phyloP scores from a whole-genome alignment of 2,329 filamentous ascomycete species.

The Fusarium sp. region DNA sequence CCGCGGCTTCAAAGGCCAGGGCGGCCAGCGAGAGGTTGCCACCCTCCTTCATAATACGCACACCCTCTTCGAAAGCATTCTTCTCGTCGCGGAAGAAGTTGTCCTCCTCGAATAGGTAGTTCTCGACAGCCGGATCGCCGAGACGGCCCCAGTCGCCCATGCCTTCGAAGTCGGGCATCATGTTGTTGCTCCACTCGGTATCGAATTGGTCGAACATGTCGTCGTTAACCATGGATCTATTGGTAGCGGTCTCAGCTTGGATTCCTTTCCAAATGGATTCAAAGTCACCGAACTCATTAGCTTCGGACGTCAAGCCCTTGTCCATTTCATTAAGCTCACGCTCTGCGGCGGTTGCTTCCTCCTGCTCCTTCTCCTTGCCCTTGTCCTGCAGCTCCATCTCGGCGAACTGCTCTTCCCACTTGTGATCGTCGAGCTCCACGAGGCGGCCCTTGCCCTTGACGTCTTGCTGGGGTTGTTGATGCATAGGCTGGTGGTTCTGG shows the following conservation, averaged over 20 bases:
- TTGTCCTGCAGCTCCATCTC: slow-evolving; percentile 79
- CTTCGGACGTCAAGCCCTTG: slow-evolving; percentile 72
- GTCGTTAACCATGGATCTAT: slow-evolving; percentile 77
- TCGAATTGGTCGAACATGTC: slow-evolving; percentile 76
- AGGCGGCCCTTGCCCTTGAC: slow-evolving; percentile 89
- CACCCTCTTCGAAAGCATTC: slow-evolving; percentile 92
- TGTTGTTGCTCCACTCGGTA: slow-evolving; percentile 77
- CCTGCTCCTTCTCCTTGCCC: slow-evolving; percentile 64
- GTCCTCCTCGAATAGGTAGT: slow-evolving; percentile 94
- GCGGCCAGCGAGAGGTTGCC: slow-evolving; percentile 95
- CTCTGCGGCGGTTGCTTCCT: slow-evolving; percentile 79
- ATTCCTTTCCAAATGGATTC: slow-evolving; percentile 90
- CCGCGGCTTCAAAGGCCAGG: slow-evolving; percentile 93
- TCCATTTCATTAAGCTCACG: slow-evolving; percentile 90
- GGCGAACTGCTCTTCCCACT: slow-evolving; percentile 97
- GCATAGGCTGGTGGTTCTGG: slow-evolving; percentile 53
- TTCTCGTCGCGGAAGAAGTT: slow-evolving; percentile 85
- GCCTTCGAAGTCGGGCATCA: slow-evolving; percentile 67
- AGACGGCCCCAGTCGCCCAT: slow-evolving; percentile 73
- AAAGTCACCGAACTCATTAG: slow-evolving; percentile 84
- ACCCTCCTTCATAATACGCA: slow-evolving; percentile 91
- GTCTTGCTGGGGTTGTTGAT: slow-evolving; percentile 60
- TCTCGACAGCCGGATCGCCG: slow-evolving; percentile 81
- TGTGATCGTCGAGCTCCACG: slow-evolving; percentile 90
- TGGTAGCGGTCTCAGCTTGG: slow-evolving; percentile 77